These are phyloP conservation scores for Aphanomyces cochlioides DNA, from an alignment of 352 stramenopile species.

Conservation along the genomic window DNA sequence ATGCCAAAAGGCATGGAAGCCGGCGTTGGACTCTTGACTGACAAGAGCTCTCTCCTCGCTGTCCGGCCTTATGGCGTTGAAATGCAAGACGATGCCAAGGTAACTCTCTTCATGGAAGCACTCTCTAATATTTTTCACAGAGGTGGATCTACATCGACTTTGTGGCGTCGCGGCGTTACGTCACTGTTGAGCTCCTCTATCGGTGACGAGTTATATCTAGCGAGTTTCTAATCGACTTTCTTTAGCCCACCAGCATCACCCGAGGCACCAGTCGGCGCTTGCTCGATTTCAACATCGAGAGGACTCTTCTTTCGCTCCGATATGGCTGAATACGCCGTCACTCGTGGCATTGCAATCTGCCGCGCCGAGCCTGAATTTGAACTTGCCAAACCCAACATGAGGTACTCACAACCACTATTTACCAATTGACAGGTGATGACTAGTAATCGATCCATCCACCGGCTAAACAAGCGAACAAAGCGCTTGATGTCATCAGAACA, in stretches of 20 bases:
- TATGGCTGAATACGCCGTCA: constrained; percentile 17
- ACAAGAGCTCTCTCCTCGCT: constrained; percentile 41
- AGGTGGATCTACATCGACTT: constrained; percentile 7
- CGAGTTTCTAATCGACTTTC: not conserved
- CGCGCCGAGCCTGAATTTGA: constrained; percentile 11
- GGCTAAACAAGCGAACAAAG: not conserved
- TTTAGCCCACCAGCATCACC: not conserved
- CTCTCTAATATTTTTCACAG: not conserved
- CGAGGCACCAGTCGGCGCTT: not conserved
- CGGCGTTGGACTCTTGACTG: not conserved
- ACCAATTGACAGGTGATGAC: not conserved
- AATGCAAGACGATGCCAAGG: constrained; percentile 62
- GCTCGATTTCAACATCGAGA: constrained; percentile 19
- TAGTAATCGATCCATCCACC: constrained; percentile 5
- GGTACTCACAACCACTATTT: not conserved
- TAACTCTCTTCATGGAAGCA: not conserved
- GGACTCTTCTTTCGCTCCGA: constrained; percentile 3
- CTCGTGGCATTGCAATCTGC: constrained; percentile 11
- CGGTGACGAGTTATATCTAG: not conserved
- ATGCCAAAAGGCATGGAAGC: constrained; percentile 36
- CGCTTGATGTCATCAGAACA: constrained; percentile 50
- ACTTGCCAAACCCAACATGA: constrained; percentile 10
- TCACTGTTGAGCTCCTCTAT: constrained; percentile 25
- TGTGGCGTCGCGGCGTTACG: constrained; percentile 13
- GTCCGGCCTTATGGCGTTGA: constrained; percentile 68